Evolutionary conservation across 2,329 filamentous ascomycete species (phyloP), one percentile per base, ranked within the genome.

Genomic region (Colletotrichum eleusines): DNA sequence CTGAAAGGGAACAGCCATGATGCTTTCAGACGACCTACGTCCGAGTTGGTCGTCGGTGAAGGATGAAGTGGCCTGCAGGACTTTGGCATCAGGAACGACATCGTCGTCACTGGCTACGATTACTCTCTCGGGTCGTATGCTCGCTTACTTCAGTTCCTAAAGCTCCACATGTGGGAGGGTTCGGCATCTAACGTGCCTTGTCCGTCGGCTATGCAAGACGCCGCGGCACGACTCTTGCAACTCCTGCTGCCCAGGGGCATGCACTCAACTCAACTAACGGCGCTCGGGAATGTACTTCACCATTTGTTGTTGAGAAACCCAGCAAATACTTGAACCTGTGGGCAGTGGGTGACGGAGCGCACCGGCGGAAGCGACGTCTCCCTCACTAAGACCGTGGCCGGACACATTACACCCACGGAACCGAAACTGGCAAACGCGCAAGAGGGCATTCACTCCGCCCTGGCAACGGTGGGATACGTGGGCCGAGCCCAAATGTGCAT

Each of bases 341-440:
- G 91, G 0, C 91, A 94, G 77, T 94, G 92, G 91, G 93, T 94
- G 91, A 94, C 91, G 0, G 91, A 93, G 74, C 84, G 91, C 2
- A 84, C 85, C 0, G 91, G 91, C 1, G 91, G 91, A 0, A 92
- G 89, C 73, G 91, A 94, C 75, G 90, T 93, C 1, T 89, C 88
- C 4, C 84, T 86, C 46, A 92, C 89, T 0, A 91, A 94, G 78
- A 93, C 91, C 0, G 79, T 87, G 5, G 90, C 90, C 4, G 40
- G 18, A 16, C 28, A 54, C 7, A 59, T 42, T 0, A 26, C 44
- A 4, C 28, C 33, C 16, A 1, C 44, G 14, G 23, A 51, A 63
- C 44, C 61, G 35, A 79, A 74, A 63, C 75, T 81, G n/a, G 75
- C 75, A 12, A 68, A 69, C 62, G 73, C 73, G 33, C 66, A 75